Base-by-base conservation (phyloP, 23 red algal genomes). In the Cyanidiococcus yangmingshanensis region DNA sequence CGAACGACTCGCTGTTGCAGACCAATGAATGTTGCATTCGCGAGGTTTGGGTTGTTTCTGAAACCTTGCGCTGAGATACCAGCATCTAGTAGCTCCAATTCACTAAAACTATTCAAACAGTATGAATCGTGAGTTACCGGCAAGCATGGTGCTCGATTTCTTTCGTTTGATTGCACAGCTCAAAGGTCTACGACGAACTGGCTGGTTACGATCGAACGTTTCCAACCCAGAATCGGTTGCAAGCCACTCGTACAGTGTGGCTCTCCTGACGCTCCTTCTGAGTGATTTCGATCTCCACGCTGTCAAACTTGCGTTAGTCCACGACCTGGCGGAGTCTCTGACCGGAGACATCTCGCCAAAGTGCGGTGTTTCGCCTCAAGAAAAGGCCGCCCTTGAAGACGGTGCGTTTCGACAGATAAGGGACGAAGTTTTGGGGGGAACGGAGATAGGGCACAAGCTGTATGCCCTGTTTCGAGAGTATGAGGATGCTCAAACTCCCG, bases 211-310 rank as follows among this genome's bases (percentile, higher is more conserved):
- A 39, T 58, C 57, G 39, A 77, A 75, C 1, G 76, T 98, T 0
- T 38, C 67, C 0, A 39, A 71, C 37, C 88, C 88, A 1, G 94
- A 98, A 76, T 84, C 82, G n/a, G 86, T 98, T n/a, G 57, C 79
- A 1, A 88, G 89, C 63, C 94, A 98, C 74, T 91, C 91, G 94
- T 92, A 98, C 63, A 78, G 94, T 7, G 89, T 91, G 94, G 79
- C 88, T 1, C 50, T 98, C 34, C 85, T 91, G 3, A 76, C 88
- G 57, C 63, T 98, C 1, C 39, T 68, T 40, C 54, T 89, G n/a
- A 21, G 74, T 0, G 33, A 77, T 38, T 37, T 54, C 38, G 57
- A 79, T 26, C 79, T 58, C 57, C 83, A 76, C 32, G 58, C 79
- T 37, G 75, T 92, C 75, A 90, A 86, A 34, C 75, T 98, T 41